Evolutionary conservation across 2,329 filamentous ascomycete species (phyloP), one percentile per base, ranked within the genome.

Genomic region (Orbilia javanica): DNA sequence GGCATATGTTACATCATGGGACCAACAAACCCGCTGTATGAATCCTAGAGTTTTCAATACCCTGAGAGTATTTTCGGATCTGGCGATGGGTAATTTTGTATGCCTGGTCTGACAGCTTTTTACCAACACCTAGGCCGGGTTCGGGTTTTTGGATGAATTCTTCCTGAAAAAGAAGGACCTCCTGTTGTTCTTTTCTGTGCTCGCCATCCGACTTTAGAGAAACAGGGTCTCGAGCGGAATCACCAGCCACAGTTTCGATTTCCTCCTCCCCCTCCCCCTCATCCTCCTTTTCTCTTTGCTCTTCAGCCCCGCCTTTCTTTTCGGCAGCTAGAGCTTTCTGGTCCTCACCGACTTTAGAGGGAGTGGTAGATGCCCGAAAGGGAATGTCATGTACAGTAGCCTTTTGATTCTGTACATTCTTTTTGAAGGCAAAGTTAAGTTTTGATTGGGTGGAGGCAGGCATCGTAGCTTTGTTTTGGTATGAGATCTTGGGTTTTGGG

Each of bases 61-160:
- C 84, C 80, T 86, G 86, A 94, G 94, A 97, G 83, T 97, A 97
- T 82, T 86, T 87, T 81, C 88, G 88, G 79, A 98, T 90, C 81
- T 93, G 90, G 57, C 87, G 85, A 71, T 92, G 88, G 6, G 88
- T 88, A 48, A 96, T 85, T 80, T 89, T 88, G 79, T 89, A 86
- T 0, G 93, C 94, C 76, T 84, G 85, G 25, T 87, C 81, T 81
- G 92, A 85, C 73, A 87, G 85, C 76, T 50, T 60, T 15, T 73
- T 50, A 11, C 18, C 27, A 11, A 73, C 4, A 1, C 18, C 36
- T 5, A 36, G 22, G 18, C 63, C 42, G 13, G 62, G n/a, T n/a
- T 42, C 55, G 4, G 66, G 50, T 22, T 63, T 53, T 31, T 77
- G 66, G 34, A 77, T 63, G 15, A 67, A 7, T 66, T 71, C 53